These are phyloP conservation scores for Verruconis gallopava DNA, from an alignment of 2,329 filamentous ascomycete species.

Conservation along the genomic window DNA sequence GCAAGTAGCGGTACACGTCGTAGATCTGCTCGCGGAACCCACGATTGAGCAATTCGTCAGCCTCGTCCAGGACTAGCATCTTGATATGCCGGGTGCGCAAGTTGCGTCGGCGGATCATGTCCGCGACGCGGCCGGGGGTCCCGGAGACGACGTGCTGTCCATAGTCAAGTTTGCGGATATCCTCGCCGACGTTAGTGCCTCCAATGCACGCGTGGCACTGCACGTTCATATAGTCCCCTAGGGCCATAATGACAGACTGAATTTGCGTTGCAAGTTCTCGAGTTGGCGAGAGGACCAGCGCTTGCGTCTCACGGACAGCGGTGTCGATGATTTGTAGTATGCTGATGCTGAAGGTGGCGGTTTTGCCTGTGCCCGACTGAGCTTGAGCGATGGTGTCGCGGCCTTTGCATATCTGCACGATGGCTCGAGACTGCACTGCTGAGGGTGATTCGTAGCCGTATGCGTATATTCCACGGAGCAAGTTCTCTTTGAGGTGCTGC, in stretches of 20 bases:
- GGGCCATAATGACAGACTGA: constrained; percentile 95
- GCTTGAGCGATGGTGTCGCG: constrained; percentile 97
- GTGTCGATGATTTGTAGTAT: constrained; percentile 95
- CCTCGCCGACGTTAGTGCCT: constrained; percentile 93
- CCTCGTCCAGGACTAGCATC: constrained; percentile 66
- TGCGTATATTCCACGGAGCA: constrained; percentile 92
- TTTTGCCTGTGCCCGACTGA: constrained; percentile 94
- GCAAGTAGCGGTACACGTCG: constrained; percentile 94
- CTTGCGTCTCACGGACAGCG: constrained; percentile 81
- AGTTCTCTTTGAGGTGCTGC: constrained; percentile 82
- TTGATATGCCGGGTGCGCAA: constrained; percentile 64
- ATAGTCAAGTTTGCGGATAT: constrained; percentile 94
- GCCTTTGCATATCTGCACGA: constrained; percentile 97
- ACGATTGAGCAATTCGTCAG: constrained; percentile 72
- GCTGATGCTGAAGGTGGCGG: constrained; percentile 89
- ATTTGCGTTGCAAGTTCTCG: constrained; percentile 97
- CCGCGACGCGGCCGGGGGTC: constrained; percentile 88
- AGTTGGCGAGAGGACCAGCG: constrained; percentile 87
- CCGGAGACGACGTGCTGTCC: constrained; percentile 96
- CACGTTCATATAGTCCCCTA: constrained; percentile 99
- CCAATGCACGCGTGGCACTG: constrained; percentile 98
- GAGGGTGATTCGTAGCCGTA: constrained; percentile 98
- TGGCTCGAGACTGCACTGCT: constrained; percentile 92
- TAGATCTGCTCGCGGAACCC: constrained; percentile 98
- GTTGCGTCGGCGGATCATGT: constrained; percentile 66